Evolutionary conservation across 495 filamentous ascomycete genomes (phyloP), one percentile per base, ranked within the genome.

Genomic region (Xylaria venustula): DNA sequence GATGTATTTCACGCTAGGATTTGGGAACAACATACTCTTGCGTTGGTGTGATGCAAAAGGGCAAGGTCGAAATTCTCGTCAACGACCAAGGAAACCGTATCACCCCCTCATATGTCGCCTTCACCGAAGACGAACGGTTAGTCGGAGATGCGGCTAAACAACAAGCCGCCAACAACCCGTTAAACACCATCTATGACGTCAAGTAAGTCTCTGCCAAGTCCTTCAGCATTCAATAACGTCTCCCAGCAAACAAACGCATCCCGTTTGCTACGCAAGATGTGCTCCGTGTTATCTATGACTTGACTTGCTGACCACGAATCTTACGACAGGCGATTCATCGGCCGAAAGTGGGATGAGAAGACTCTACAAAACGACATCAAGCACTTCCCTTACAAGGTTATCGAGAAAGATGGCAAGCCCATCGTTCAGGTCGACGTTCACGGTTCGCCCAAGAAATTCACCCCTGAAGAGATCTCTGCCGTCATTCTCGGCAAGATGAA

Each of bases 71-170:
- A 72, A 97, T 94, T 79, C 83, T 97, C 62, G 91, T 91, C 73
- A 97, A 96, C 81, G 92, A 94, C 78, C 92, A 97, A 84, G 93
- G 93, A 86, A 94, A 98, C 87, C 90, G 93, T 79, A 98, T 98
- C 64, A 98, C 93, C 63, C 94, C 94, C 30, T 97, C 93, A 54
- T 99, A 96, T 77, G 95, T 99, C 66, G 95, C 95, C 68, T 99
- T 93, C 75, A 99, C 91, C 75, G 93, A 97, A 70, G 94, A 98
- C 64, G 95, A 98, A 76, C 87, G 95, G 67, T 82, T 99, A 52
- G 92, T 99, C 64, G 95, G 95, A 84, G 95, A 98, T 79, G 93
- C 95, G 64, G 95, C 95, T 58, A 99, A 99, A 90, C 97, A 99
- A 81, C 95, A 98, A 84, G 96, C 92, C 72, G 90, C 95, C 56